A percentile compares a stretch with the other conserved stretches of the same genome.
Conservation (phyloP, 1,139 yeast species). For the Eremothecium cymbalariae region DNA sequence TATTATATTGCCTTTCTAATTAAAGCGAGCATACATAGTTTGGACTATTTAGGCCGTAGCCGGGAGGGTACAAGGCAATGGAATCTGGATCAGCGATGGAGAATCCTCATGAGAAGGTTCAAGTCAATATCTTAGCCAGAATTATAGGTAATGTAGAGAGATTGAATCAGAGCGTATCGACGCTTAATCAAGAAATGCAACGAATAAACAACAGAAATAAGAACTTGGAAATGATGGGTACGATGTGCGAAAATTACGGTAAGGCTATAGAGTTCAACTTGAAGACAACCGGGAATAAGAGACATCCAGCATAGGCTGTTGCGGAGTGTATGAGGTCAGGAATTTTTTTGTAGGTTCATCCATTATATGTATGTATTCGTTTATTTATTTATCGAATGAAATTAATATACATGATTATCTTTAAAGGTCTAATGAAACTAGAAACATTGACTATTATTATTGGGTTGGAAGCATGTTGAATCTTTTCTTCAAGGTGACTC, state of each 20-base stretch:
- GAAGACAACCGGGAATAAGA: constrained; percentile 59
- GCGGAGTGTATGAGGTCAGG: too few relatives aligned
- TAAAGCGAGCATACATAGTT: too few relatives aligned
- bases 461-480: constrained; percentile 73
- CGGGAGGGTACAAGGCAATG: neutral
- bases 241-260: constrained; percentile 75
- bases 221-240: constrained; percentile 65
- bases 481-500: constrained; percentile 97
- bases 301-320: constrained; percentile 46
- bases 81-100: constrained; percentile 43
- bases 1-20: too few relatives aligned
- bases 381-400: constrained; percentile 6
- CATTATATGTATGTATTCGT: too few relatives aligned
- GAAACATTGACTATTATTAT: neutral
- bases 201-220: constrained; percentile 52
- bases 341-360: too few relatives aligned
- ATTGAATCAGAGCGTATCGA: constrained; percentile 61
- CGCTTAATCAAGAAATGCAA: constrained; percentile 41
- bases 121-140: constrained; percentile 67
- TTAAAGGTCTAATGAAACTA: neutral
- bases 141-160: constrained; percentile 72
- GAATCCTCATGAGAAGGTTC: constrained; percentile 85
- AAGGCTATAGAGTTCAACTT: constrained; percentile 65
- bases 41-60: too few relatives aligned
- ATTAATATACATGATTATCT: constrained; percentile 5